Evolutionary conservation across 768 basidiomycete species (phyloP), one percentile per base, ranked within the genome.

Genomic region (Mycena vulgaris): DNA sequence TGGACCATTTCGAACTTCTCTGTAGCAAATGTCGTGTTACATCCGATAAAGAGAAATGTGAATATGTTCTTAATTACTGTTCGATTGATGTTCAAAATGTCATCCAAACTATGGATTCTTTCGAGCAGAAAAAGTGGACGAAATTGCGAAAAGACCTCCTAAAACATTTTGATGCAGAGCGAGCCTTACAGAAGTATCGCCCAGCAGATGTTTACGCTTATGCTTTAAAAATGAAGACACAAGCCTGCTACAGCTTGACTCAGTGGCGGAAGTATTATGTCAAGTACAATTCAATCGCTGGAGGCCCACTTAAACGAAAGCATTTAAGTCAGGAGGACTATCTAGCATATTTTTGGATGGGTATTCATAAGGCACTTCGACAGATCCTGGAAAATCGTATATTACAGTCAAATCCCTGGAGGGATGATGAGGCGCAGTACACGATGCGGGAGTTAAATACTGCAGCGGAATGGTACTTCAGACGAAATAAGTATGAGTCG

Each of bases 401-500:
- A 28, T 7, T 52, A 6, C 27, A 49, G 21, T 7, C 25, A 11
- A 42, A 58, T 25, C 53, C 35, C 2, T 27, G 4, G 2, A 19
- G 47, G 17, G 47, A n/a, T n/a, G 42, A 60, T 19, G 21, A 47
- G 5, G 19, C 14, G 1, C 63, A 58, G 6, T 66, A 59, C 25
- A 45, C 48, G 0, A 23, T 70, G 5, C 10, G 28, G 21, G 58
- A 65, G 25, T 47, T 65, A 2, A 61, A 62, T 27, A 27, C 5
- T 2, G 69, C 69, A 3, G 69, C 69, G 2, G 63, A 66, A 55
- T 55, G 63, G 52, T 51, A 47, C 21, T 66, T 70, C 56, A 16
- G 58, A 13, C 45, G 58, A 3, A 60, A 65, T n/a, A 40, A 45
- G 10, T 57, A 31, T 23, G 66, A 71, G 19, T 19, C 66, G 5